Conservation (phyloP, 495 filamentous ascomycete genomes). For the Penicillium ochrochloron region DNA sequence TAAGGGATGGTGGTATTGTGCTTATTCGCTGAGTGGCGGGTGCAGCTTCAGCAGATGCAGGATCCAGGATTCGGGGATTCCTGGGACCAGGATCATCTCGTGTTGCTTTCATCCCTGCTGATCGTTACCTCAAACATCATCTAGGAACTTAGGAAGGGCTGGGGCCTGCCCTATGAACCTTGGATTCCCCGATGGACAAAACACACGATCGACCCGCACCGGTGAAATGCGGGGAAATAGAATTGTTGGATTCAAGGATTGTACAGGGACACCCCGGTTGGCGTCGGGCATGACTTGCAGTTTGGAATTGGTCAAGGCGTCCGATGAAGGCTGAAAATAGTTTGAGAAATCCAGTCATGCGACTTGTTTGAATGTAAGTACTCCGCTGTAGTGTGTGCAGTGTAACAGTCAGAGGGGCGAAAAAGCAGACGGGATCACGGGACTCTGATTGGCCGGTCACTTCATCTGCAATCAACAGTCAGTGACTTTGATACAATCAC, state of each 20-base stretch:
- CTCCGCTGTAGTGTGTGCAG: not conserved
- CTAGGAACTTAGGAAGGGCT: not conserved
- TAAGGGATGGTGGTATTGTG: slow-evolving; percentile 1
- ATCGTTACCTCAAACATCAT: slow-evolving; percentile 9
- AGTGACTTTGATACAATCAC: no score
- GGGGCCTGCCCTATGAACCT: slow-evolving; percentile 1
- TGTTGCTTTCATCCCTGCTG: slow-evolving; percentile 11
- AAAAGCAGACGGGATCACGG: not conserved
- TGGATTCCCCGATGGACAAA: not conserved
- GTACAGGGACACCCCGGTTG: not conserved
- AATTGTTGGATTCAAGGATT: not conserved
- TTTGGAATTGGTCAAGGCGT: not conserved
- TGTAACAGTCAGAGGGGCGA: not conserved
- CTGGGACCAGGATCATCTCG: not conserved
- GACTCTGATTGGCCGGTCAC: not conserved
- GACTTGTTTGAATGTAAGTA: not conserved
- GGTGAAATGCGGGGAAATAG: slow-evolving; percentile 19
- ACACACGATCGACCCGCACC: slow-evolving; percentile 16
- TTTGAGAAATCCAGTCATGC: not conserved
- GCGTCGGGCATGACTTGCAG: not conserved
- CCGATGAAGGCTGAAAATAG: not conserved
- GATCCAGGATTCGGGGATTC: not conserved
- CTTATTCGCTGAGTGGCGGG: not conserved
- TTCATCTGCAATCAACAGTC: not conserved
- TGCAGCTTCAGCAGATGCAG: not conserved